These are phyloP conservation scores for Ogataea wickerhamii DNA, from an alignment of 805 yeast genomes.

Conservation along the genomic window DNA sequence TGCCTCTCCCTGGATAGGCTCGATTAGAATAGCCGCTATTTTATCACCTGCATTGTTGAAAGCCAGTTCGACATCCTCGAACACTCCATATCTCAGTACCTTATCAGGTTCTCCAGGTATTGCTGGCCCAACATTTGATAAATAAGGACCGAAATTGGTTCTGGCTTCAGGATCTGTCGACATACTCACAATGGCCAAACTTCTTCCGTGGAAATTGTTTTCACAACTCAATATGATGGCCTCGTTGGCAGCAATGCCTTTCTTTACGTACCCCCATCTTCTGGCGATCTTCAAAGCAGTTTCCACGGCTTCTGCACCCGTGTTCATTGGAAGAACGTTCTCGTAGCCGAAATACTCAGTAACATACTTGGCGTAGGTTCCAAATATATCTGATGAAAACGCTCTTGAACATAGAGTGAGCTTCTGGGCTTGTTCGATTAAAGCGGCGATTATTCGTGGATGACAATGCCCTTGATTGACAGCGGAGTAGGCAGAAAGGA, in stretches of 20 bases:
- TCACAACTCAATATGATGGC: slow-evolving; percentile 86
- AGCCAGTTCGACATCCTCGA: slow-evolving; percentile 83
- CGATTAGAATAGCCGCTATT: slow-evolving; percentile 86
- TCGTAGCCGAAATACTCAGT: slow-evolving; percentile 90
- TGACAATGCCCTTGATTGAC: slow-evolving; percentile 98
- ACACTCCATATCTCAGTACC: slow-evolving; percentile 73
- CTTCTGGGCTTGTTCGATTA: slow-evolving; percentile 79
- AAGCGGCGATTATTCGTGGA: slow-evolving; percentile 82
- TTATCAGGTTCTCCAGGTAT: slow-evolving; percentile 68
- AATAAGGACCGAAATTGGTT: slow-evolving; percentile 84
- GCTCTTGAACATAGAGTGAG: slow-evolving; percentile 90
- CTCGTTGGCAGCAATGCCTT: slow-evolving; percentile 77
- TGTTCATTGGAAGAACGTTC: slow-evolving; percentile 94
- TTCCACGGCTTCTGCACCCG: slow-evolving; percentile 99
- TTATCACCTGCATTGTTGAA: slow-evolving; percentile 79
- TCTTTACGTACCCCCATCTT: slow-evolving; percentile 93
- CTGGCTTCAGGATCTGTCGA: slow-evolving; percentile 95
- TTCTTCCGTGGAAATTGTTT: slow-evolving; percentile 95
- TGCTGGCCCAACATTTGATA: slow-evolving; percentile 76
- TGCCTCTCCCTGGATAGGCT: slow-evolving; percentile 98
- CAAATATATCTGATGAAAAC: slow-evolving; percentile 84
- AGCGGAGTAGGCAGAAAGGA: slow-evolving; percentile 92
- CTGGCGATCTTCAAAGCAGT: slow-evolving; percentile 91
- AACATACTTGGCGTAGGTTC: slow-evolving; percentile 78
- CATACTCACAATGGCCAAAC: slow-evolving; percentile 92